Conservation (phyloP, 2,329 filamentous ascomycete species). For the Pseudopyrenochaeta lycopersici region DNA sequence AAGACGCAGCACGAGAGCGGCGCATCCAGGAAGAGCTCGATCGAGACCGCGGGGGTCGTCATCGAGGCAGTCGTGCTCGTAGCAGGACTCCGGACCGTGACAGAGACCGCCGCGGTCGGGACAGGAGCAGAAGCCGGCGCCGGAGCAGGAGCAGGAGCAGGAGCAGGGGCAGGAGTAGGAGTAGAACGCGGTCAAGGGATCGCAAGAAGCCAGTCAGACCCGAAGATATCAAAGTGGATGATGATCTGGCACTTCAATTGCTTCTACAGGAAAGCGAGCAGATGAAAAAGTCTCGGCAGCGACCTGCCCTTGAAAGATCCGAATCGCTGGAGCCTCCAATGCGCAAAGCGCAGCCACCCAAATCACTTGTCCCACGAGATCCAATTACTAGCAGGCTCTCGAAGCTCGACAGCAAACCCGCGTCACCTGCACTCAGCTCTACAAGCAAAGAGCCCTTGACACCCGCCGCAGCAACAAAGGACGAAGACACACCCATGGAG, state of each 20-base stretch:
- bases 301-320: constrained; percentile 48
- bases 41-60: constrained; percentile 55
- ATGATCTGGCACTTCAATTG: constrained; percentile 45
- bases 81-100: constrained; percentile 36
- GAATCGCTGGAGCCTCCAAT: constrained; percentile 51
- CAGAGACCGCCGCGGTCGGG: constrained; percentile 33
- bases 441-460: constrained; percentile 36
- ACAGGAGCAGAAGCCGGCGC: constrained; percentile 32
- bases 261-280: constrained; percentile 49
- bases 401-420: constrained; percentile 39
- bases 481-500: constrained; percentile 38
- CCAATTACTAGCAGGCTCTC: constrained; percentile 39
- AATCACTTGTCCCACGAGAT: constrained; percentile 47
- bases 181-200: constrained; percentile 28
- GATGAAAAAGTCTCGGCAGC: constrained; percentile 48
- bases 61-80: constrained; percentile 38
- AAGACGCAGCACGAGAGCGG: constrained; percentile 45
- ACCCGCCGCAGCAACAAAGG: constrained; percentile 16
- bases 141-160: constrained; percentile 33
- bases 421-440: constrained; percentile 32
- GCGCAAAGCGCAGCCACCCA: constrained; percentile 47
- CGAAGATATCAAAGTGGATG: constrained; percentile 50
- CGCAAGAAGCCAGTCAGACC: constrained; percentile 32
- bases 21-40: constrained; percentile 61
- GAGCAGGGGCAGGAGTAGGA: constrained; percentile 31